Conservation (phyloP, 2,329 filamentous ascomycete genomes). For the Arthrobotrys pseudoclavata region DNA sequence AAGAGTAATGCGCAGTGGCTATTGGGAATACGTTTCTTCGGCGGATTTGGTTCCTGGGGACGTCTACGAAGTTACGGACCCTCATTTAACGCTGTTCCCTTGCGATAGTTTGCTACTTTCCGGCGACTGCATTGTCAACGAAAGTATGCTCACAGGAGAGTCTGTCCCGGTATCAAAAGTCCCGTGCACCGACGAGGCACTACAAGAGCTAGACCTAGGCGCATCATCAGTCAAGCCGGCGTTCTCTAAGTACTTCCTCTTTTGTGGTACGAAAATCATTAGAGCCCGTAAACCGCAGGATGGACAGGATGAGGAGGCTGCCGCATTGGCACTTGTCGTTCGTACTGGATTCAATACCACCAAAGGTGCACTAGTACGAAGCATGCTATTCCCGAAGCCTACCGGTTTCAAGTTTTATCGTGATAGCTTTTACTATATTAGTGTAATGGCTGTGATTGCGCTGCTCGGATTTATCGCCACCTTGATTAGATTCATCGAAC, state of each 20-base stretch:
- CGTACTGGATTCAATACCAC: conserved; percentile 98
- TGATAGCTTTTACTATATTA: conserved; percentile 97
- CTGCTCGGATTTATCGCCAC: conserved; percentile 89
- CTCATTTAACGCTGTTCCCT: conserved; percentile 86
- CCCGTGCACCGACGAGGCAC: conserved; percentile 82
- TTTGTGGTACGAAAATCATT: conserved; percentile 95
- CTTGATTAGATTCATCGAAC: conserved; percentile 89
- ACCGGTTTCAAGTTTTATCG: conserved; percentile 99
- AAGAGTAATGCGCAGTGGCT: conserved; percentile 90
- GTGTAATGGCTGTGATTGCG: conserved; percentile 92
- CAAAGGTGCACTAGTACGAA: conserved; percentile 93
- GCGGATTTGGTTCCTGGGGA: conserved; percentile 93
- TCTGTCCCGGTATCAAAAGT: conserved; percentile 96
- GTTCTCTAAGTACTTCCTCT: conserved; percentile 89
- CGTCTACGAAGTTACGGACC: conserved; percentile 96
- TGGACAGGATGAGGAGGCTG: conserved; percentile 85
- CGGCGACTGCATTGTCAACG: conserved; percentile 97
- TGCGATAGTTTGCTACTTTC: conserved; percentile 91
- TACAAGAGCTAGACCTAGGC: conserved; percentile 81
- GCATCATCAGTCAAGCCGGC: conserved; percentile 86
- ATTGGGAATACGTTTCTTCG: conserved; percentile 90
- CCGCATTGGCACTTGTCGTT: conserved; percentile 90
- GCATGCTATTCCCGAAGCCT: conserved; percentile 98
- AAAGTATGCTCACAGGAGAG: conserved; percentile 97
- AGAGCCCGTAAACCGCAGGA: conserved; percentile 89